Conservation (phyloP, 306 rosid species). For the Cyamopsis tetragonoloba region DNA sequence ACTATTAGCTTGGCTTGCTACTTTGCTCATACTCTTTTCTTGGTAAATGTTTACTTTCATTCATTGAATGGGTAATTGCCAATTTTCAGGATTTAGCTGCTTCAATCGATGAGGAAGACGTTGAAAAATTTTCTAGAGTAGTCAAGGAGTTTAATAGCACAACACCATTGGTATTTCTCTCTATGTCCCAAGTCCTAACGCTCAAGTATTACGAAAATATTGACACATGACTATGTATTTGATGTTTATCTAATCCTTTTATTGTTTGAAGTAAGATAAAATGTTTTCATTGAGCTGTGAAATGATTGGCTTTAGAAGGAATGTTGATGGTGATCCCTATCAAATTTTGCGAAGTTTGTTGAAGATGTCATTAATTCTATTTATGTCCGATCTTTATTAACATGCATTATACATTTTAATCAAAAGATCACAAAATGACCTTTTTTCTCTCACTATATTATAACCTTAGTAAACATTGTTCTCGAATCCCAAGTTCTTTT, state of each 20-base stretch:
- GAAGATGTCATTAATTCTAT: not conserved
- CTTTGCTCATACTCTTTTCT: conserved; percentile 5
- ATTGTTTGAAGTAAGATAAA: not conserved
- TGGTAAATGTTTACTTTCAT: conserved; percentile 16
- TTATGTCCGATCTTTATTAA: not conserved
- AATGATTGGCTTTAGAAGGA: not conserved
- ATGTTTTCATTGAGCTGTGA: not conserved
- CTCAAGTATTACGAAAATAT: not conserved
- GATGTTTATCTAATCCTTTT: not conserved
- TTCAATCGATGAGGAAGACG: conserved; percentile 49
- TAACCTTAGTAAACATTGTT: not conserved
- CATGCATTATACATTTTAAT: not conserved
- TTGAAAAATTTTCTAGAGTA: conserved; percentile 32
- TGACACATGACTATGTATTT: not conserved
- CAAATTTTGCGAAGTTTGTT: not conserved
- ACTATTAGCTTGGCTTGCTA: conserved; percentile 9
- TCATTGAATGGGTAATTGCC: conserved; percentile 2
- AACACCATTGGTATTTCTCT: conserved; percentile 41
- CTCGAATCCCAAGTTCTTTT: not conserved
- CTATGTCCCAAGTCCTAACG: not conserved
- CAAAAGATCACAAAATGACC: not conserved
- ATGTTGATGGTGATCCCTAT: not conserved
- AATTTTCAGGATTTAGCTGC: conserved; percentile 43
- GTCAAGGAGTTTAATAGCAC: conserved; percentile 40
- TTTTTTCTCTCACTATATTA: too few species aligned